Evolutionary conservation across 371 early-diverging fungal species (phyloP).

Genomic region (Apophysomyces sp.): DNA sequence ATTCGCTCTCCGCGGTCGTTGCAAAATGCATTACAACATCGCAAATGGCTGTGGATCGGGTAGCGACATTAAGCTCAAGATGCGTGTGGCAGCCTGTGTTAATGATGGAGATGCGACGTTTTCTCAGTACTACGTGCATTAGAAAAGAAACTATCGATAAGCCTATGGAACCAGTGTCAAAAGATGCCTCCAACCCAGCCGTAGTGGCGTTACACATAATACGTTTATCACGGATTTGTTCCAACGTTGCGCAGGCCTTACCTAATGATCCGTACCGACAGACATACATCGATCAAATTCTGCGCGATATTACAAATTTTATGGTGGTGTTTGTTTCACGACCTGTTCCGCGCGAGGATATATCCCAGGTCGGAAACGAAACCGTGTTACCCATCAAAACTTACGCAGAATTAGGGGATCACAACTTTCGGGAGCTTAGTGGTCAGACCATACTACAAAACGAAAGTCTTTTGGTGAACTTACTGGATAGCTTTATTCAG

Average conservation of each 20-base stretch:
- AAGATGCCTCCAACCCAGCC: background rate
- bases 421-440: conserved; percentile 5
- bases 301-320: conserved; percentile 18
- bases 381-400: conserved; percentile 7
- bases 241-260: background rate
- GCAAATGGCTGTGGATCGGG: background rate
- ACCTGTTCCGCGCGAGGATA: conserved; percentile 22
- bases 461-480: conserved; percentile 12
- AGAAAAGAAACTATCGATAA: background rate
- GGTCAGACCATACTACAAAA: background rate
- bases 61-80: background rate
- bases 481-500: conserved; percentile 28
- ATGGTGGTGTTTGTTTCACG: conserved; percentile 21
- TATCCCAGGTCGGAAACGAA: conserved; percentile 5
- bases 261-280: background rate
- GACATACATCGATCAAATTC: conserved; percentile 5
- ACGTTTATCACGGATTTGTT: background rate
- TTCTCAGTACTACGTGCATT: conserved; percentile 1
- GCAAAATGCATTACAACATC: conserved; percentile 1
- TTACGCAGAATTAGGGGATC: conserved; percentile 23
- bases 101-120: conserved; percentile 2
- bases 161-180: background rate
- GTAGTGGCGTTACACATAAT: background rate
- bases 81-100: conserved; percentile 6
- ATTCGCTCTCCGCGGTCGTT: conserved; percentile 12